A percentile compares a stretch with the other conserved stretches of the same genome.
These are phyloP conservation scores for Gaeumannomyces tritici DNA, from an alignment of 2,329 filamentous ascomycete species.

Conservation along the genomic window DNA sequence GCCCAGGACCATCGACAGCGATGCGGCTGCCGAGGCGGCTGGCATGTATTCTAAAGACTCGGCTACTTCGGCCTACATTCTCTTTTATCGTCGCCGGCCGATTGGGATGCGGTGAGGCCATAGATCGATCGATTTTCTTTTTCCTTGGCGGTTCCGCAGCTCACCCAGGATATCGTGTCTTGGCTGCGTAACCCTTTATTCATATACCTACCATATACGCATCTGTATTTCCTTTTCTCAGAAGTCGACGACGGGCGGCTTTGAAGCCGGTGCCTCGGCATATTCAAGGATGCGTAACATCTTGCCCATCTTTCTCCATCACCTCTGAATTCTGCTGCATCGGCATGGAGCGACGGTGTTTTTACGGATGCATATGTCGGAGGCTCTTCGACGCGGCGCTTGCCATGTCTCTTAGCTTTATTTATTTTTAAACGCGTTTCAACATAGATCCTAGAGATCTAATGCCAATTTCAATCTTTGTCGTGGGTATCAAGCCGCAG, in stretches of 20 bases:
- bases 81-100: slow-evolving; percentile 10
- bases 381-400: too few relatives aligned
- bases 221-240: neutral
- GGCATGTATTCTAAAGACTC: slow-evolving; percentile 11
- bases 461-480: too few relatives aligned
- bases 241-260: neutral
- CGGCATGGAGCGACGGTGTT: neutral
- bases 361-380: neutral
- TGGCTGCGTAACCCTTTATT: neutral
- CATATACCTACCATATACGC: neutral
- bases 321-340: neutral
- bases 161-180: neutral
- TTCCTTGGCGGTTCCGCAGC: neutral
- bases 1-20: slow-evolving; percentile 11
- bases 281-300: neutral
- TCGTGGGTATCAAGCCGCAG: too few relatives aligned
- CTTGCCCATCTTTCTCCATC: neutral
- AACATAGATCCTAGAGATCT: too few relatives aligned
- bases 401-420: too few relatives aligned
- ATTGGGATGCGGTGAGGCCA: neutral
- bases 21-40: slow-evolving; percentile 10
- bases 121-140: neutral
- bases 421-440: too few relatives aligned
- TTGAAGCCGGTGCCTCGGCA: neutral
- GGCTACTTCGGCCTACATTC: slow-evolving; percentile 12